Conservation (phyloP, 257 asterid species). For the Anisodus acutangulus region DNA sequence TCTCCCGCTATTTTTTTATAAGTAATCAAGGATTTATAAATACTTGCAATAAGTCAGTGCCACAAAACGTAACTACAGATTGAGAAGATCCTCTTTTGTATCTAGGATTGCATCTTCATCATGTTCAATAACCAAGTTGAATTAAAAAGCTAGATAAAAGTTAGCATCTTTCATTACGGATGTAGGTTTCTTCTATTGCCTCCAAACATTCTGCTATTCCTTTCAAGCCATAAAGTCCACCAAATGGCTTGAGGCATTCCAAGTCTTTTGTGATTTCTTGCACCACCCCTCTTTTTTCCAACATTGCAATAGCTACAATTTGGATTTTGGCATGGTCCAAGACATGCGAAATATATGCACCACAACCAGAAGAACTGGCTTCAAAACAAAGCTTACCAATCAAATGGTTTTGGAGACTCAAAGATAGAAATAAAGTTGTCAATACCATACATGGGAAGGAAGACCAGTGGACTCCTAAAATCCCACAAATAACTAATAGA, state of each 20-base stretch:
- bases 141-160: not conserved
- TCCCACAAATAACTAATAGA: not conserved
- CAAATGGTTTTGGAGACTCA: not conserved
- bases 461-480: not conserved
- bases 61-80: not conserved
- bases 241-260: not conserved
- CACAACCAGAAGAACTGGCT: not conserved
- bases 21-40: not conserved
- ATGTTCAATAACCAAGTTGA: not conserved
- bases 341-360: constrained; percentile 12
- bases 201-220: not conserved
- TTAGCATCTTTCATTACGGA: not conserved
- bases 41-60: not conserved
- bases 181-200: not conserved
- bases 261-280: not conserved
- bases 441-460: not conserved
- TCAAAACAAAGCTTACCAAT: not conserved
- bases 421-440: not conserved
- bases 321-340: not conserved
- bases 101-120: not conserved
- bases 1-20: not conserved
- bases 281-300: not conserved
- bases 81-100: not conserved
- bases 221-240: not conserved
- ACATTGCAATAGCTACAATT: not conserved